Evolutionary conservation across 495 filamentous ascomycete species (phyloP).

Genomic region (Aspergillus leporis): DNA sequence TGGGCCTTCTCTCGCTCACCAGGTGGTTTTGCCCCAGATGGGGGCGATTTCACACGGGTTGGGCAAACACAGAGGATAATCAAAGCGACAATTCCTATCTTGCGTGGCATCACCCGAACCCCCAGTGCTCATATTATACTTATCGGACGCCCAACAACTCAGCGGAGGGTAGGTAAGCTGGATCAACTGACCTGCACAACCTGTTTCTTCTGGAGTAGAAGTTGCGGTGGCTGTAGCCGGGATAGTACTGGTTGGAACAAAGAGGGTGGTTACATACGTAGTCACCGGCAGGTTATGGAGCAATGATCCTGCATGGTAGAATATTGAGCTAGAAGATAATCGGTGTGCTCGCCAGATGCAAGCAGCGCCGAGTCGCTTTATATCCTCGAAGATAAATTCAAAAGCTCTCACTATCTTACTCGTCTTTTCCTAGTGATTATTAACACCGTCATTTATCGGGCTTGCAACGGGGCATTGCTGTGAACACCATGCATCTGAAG

Average conservation of each 20-base stretch:
- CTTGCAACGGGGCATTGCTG: too few relatives aligned
- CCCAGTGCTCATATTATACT: constrained; percentile 9
- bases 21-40: constrained; percentile 1
- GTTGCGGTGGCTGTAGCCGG: constrained; percentile 2
- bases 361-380: constrained; percentile 5
- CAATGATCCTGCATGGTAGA: not conserved
- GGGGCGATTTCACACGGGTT: constrained; percentile 6
- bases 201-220: constrained; percentile 3
- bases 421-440: too few relatives aligned
- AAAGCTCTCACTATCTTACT: too few relatives aligned
- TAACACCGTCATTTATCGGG: too few relatives aligned
- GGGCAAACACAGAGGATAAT: not conserved
- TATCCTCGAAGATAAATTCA: too few relatives aligned
- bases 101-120: not conserved
- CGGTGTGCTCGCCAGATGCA: not conserved
- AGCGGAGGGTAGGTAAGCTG: not conserved
- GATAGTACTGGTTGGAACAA: constrained; percentile 8
- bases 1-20: constrained; percentile 5
- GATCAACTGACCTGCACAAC: constrained; percentile 7
- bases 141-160: constrained; percentile 4
- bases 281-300: constrained; percentile 7
- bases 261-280: constrained; percentile 8
- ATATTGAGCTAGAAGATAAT: constrained; percentile 9
- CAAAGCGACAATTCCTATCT: not conserved
- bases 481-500: too few relatives aligned